phyloP scores from a whole-genome alignment of 2,329 filamentous ascomycete genomes.

The Fusarium sp. region DNA sequence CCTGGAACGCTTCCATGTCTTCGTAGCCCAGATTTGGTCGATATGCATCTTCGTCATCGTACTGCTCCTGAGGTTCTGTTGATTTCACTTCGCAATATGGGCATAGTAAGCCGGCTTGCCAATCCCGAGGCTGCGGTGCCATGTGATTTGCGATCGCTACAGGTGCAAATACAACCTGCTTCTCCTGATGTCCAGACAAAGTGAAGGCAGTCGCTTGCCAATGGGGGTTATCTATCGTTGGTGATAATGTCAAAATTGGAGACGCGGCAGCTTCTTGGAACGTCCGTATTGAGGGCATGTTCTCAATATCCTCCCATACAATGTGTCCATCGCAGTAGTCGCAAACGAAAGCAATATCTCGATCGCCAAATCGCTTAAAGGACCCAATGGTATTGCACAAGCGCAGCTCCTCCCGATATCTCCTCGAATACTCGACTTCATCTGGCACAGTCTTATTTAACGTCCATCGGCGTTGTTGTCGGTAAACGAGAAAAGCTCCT shows the following conservation, averaged over 20 bases:
- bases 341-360: slow-evolving; percentile 69
- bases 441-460: slow-evolving; percentile 41
- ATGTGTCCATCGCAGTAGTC: slow-evolving; percentile 72
- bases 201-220: slow-evolving; percentile 66
- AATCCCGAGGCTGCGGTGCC: slow-evolving; percentile 63
- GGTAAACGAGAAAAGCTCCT: slow-evolving; percentile 67
- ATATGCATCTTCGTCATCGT: slow-evolving; percentile 64
- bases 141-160: slow-evolving; percentile 70
- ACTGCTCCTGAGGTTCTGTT: slow-evolving; percentile 56
- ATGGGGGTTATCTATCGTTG: slow-evolving; percentile 52
- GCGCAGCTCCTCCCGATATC: slow-evolving; percentile 62
- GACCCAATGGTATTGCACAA: slow-evolving; percentile 66
- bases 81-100: slow-evolving; percentile 69
- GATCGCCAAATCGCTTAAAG: slow-evolving; percentile 67
- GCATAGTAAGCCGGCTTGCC: slow-evolving; percentile 65
- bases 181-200: slow-evolving; percentile 57
- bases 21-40: slow-evolving; percentile 65
- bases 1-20: slow-evolving; percentile 62
- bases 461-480: slow-evolving; percentile 59
- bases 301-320: slow-evolving; percentile 68
- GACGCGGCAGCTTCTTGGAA: slow-evolving; percentile 46
- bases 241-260: slow-evolving; percentile 42
- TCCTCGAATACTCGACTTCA: slow-evolving; percentile 52
- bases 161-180: slow-evolving; percentile 67
- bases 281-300: slow-evolving; percentile 62